Evolutionary conservation across 1,284 basidiomycete genomes (phyloP).

Genomic region (Ustilago sp.): DNA sequence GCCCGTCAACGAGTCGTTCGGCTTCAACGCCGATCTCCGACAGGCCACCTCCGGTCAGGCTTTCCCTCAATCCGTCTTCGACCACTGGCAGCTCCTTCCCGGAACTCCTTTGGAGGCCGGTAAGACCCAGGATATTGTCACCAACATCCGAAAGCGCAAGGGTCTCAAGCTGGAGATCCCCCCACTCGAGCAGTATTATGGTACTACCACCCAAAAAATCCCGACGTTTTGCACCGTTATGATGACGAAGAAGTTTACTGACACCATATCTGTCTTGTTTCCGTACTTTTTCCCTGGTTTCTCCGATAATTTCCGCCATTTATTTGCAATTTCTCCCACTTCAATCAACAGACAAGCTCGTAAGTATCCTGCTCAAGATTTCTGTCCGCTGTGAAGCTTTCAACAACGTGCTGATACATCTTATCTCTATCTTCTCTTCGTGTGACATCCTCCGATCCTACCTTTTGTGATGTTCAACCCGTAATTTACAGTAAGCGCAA

Average conservation of each 20-base stretch:
- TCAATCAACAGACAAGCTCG: conserved; percentile 1
- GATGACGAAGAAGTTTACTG: background rate
- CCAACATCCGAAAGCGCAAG: conserved; percentile 86
- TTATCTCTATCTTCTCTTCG: background rate
- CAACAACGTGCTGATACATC: background rate
- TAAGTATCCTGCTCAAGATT: background rate
- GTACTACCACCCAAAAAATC: conserved; percentile 9
- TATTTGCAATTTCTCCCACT: conserved; percentile 1
- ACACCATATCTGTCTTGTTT: background rate
- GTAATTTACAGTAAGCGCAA: background rate
- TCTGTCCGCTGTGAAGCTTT: background rate
- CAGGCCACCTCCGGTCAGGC: conserved; percentile 94
- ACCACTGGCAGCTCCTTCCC: conserved; percentile 76
- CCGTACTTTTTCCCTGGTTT: background rate
- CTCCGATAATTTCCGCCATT: background rate
- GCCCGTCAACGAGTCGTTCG: conserved; percentile 97
- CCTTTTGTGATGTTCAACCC: background rate
- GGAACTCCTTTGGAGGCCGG: conserved; percentile 76
- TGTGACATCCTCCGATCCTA: no score
- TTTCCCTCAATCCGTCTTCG: conserved; percentile 96
- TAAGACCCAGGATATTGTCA: conserved; percentile 89
- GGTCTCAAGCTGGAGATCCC: conserved; percentile 75
- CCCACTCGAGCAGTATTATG: conserved; percentile 55
- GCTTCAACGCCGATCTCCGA: conserved; percentile 97
- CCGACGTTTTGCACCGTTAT: background rate